These are phyloP conservation scores for Dimargaris cristalligena DNA, from an alignment of 192 early-diverging fungal genomes.

Conservation along the genomic window DNA sequence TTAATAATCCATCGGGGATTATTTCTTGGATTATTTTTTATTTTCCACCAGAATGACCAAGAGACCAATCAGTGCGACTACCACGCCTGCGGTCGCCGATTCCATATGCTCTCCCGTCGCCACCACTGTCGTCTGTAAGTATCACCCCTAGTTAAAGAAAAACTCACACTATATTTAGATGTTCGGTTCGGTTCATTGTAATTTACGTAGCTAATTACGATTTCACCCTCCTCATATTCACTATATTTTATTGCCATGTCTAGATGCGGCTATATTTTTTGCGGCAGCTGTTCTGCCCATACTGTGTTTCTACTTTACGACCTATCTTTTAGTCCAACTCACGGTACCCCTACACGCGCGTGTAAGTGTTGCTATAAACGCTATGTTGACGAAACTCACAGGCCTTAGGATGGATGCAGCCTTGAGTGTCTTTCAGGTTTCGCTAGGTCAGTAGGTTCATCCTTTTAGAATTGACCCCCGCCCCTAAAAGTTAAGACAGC, in stretches of 20 bases:
- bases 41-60: neutral
- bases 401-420: no score
- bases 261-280: slow-evolving; percentile 11
- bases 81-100: neutral
- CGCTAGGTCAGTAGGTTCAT: no score
- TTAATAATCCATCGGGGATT: no score
- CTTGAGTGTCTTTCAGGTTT: no score
- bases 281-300: neutral
- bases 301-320: neutral
- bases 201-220: no score
- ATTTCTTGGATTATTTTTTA: no score
- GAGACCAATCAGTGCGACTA: slow-evolving; percentile 8
- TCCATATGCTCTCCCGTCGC: neutral
- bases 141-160: no score
- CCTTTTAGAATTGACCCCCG: no score
- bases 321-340: neutral
- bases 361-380: slow-evolving; percentile 7
- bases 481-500: no score
- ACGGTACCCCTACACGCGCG: neutral
- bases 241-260: no score
- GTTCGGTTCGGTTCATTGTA: no score
- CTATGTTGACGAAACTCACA: neutral
- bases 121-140: slow-evolving; percentile 10
- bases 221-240: neutral
- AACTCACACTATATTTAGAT: no score